Conservation (phyloP, 1,284 basidiomycete genomes). For the Pholiota adiposa region DNA sequence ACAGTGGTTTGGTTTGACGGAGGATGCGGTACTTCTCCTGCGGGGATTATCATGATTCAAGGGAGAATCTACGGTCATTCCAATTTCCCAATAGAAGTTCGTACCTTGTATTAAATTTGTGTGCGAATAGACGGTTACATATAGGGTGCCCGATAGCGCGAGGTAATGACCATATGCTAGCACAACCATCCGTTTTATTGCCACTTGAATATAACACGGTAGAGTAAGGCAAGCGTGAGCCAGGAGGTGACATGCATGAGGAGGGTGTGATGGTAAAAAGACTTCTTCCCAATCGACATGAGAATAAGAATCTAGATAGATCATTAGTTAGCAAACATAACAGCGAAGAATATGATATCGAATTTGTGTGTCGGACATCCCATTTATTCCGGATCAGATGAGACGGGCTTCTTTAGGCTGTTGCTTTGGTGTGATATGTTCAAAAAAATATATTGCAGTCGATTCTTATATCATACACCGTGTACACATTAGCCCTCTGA, state of each 20-base stretch:
- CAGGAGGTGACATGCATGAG: neutral
- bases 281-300: constrained; percentile 1
- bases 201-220: neutral
- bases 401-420: neutral
- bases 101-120: constrained; percentile 4
- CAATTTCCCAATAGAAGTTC: constrained; percentile 8
- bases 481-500: neutral
- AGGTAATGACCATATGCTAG: constrained; percentile 7
- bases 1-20: too few species aligned
- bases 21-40: too few species aligned
- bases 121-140: constrained; percentile 1
- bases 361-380: neutral
- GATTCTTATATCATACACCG: neutral
- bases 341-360: neutral
- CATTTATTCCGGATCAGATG: neutral
- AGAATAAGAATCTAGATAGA: constrained; percentile 2
- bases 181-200: constrained; percentile 3
- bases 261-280: neutral
- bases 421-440: neutral
- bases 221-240: neutral
- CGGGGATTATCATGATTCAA: neutral
- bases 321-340: neutral
- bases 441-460: neutral
- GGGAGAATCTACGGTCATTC: constrained; percentile 6
- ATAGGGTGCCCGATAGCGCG: constrained; percentile 3